Evolutionary conservation across 2,329 filamentous ascomycete species (phyloP).

Genomic region (Fusarium sororula): DNA sequence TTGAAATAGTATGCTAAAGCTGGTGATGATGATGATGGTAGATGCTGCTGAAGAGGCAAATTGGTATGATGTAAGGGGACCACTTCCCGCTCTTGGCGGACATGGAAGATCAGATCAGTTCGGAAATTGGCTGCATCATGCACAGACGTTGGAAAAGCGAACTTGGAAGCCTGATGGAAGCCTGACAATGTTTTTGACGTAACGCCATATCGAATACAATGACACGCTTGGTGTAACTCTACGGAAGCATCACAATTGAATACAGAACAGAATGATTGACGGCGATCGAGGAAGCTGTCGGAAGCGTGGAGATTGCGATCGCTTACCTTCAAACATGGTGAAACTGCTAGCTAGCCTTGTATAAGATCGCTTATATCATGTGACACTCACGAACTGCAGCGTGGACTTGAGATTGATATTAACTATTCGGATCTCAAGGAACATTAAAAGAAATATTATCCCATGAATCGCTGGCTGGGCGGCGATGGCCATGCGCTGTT

Average conservation of each 20-base stretch:
- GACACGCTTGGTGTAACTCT: background rate
- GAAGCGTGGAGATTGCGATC: slow-evolving; percentile 2
- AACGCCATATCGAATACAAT: background rate
- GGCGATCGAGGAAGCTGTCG: background rate
- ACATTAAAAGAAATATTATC: accelerated
- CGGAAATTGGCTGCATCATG: slow-evolving; percentile 3
- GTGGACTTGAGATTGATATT: background rate
- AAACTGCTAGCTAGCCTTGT: background rate
- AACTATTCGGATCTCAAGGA: background rate
- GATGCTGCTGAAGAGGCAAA: background rate
- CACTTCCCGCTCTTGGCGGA: background rate
- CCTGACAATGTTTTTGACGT: background rate
- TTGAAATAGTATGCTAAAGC: background rate
- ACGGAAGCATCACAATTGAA: background rate
- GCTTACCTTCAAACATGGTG: background rate
- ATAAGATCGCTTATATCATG: background rate
- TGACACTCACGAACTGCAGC: background rate
- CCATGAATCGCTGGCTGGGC: accelerated
- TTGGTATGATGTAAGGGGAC: background rate
- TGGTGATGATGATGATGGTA: background rate
- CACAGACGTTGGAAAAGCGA: slow-evolving; percentile 5
- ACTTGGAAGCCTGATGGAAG: background rate
- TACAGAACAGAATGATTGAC: accelerated
- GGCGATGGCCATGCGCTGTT: accelerated
- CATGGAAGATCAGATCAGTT: background rate